Percentiles rank a stretch among this genome's conserved stretches.
Conservation (phyloP, 805 yeast species). For the Candida glaebosa region DNA sequence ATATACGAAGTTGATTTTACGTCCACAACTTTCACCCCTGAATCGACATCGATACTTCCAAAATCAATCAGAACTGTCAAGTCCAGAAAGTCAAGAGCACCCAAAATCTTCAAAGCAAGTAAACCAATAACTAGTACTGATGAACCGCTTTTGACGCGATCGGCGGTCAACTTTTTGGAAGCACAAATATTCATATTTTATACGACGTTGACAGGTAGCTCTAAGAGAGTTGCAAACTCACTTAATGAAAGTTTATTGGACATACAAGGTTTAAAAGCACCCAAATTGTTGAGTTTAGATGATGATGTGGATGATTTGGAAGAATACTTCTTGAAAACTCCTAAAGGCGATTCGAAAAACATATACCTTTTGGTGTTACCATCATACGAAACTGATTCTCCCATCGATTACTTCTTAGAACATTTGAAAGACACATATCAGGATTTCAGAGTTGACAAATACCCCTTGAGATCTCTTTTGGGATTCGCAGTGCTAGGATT, state of each 20-base stretch:
- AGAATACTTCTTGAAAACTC: conserved; percentile 69
- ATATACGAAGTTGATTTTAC: conserved; percentile 44
- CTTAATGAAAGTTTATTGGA: conserved; percentile 38
- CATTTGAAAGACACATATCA: conserved; percentile 74
- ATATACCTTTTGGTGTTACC: conserved; percentile 77
- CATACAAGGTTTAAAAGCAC: conserved; percentile 28
- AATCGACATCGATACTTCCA: conserved; percentile 17
- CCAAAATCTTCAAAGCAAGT: conserved; percentile 41
- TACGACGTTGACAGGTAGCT: conserved; percentile 82
- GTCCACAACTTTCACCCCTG: conserved; percentile 26
- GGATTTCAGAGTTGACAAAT: conserved; percentile 83
- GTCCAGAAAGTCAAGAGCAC: conserved; percentile 26
- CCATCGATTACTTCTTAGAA: conserved; percentile 82
- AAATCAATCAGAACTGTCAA: conserved; percentile 2
- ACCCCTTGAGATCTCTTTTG: conserved; percentile 62
- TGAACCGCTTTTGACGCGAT: conserved; percentile 37
- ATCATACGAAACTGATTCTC: conserved; percentile 89
- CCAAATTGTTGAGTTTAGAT: conserved; percentile 66
- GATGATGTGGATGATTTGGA: conserved; percentile 81
- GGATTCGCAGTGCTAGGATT: conserved; percentile 86
- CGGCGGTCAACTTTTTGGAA: conserved; percentile 39
- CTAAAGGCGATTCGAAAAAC: conserved; percentile 39
- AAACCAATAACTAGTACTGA: conserved; percentile 21
- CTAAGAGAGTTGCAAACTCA: conserved; percentile 62
- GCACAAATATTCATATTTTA: conserved; percentile 69